Evolutionary conservation across 2,329 filamentous ascomycete species (phyloP), one percentile per base, ranked within the genome.

Genomic region (Chaetomiaceae sp.): DNA sequence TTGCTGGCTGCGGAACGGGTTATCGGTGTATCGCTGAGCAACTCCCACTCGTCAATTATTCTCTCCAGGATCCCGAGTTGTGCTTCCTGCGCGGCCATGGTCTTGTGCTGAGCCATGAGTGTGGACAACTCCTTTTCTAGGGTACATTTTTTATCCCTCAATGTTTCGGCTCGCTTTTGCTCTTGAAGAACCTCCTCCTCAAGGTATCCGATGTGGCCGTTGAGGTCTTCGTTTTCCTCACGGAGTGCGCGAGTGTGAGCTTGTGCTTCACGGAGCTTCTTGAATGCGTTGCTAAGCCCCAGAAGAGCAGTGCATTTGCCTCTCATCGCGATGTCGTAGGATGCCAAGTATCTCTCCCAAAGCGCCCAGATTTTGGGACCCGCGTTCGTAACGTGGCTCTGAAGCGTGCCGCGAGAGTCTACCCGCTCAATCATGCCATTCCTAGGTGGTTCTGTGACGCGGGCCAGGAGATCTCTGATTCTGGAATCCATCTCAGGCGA

Each of bases 301-400:
- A 23, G 25, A 18, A 53, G 25, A 10, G 46, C 47, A 13, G 6
- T 20, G 13, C 13, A 5, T 9, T 50, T 53, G 7, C 46, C 46
- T 11, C 7, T 25, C 50, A 56, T 53, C 14, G 42, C 34, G 14
- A 40, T 25, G 36, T 56, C 47, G 27, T 51, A 56, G 20, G 9
- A 16, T 11, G 2, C n/a, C 41, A 56, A 10, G 5, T 53, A 3
- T 1, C 13, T 33, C 9, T 30, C n/a, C 40, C 45, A 53, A 5
- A 14, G 9, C 23, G 3, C 16, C 5, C n/a, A 7, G 42, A 41
- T 5, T 4, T 0, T 7, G 3, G 23, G 5, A 3, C n/a, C 9
- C 27, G 33, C 18, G 1, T 14, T 18, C 2, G 13, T 30, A 2
- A 55, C 30, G n/a, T 33, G 13, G 6, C 1, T n/a, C 20, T 23